Evolutionary conservation across 1,139 yeast genomes (phyloP).

Genomic region (Hanseniaspora uvarum): DNA sequence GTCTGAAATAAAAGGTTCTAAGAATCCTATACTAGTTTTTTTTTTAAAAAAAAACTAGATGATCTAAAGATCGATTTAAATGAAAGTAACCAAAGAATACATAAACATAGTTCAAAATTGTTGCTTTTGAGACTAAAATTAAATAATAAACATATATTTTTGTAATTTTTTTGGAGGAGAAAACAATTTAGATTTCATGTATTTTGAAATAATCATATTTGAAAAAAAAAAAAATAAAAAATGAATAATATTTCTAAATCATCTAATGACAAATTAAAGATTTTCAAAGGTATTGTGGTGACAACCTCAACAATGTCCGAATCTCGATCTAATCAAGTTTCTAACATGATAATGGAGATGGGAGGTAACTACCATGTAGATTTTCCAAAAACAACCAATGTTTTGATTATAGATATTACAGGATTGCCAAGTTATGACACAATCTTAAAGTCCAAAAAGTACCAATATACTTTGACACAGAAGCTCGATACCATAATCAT

Average conservation of each 20-base stretch:
- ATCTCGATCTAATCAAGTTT: constrained; percentile 5
- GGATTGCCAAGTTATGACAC: background rate
- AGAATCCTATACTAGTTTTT: background rate
- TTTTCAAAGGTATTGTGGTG: constrained; percentile 10
- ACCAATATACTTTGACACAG: background rate
- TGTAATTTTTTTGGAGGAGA: too few relatives aligned
- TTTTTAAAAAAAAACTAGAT: background rate
- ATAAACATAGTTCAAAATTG: too few relatives aligned
- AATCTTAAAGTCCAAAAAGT: constrained; percentile 10
- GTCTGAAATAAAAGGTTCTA: background rate
- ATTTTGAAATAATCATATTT: too few relatives aligned
- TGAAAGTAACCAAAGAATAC: too few relatives aligned
- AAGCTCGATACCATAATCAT: constrained; percentile 9
- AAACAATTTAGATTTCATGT: background rate
- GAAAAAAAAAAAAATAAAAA: background rate
- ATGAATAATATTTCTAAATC: constrained; percentile 8
- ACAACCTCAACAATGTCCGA: constrained; percentile 11
- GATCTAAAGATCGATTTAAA: too few relatives aligned
- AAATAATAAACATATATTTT: too few relatives aligned
- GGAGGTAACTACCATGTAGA: constrained; percentile 9
- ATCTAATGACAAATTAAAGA: background rate
- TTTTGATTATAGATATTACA: constrained; percentile 6
- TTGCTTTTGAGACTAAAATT: too few relatives aligned
- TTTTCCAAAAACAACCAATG: constrained; percentile 14
- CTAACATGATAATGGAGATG: constrained; percentile 11